Conservation (phyloP, 2,329 filamentous ascomycete species). For the Peltaster fructicola region DNA sequence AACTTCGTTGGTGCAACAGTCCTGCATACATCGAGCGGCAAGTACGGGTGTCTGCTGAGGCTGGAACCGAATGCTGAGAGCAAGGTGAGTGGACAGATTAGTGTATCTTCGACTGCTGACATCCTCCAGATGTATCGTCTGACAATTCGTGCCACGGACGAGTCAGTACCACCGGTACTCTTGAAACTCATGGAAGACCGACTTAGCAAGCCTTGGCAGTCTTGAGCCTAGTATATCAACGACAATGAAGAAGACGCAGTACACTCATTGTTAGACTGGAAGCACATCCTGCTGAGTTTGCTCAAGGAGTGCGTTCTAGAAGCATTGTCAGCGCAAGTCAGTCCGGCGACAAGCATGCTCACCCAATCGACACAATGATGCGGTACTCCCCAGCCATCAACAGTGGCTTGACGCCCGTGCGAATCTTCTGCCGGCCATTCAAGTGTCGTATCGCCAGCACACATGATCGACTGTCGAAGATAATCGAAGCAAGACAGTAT, state of each 20-base stretch:
- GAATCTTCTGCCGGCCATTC: slow-evolving; percentile 16
- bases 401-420: slow-evolving; percentile 16
- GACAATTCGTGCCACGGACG: slow-evolving; percentile 86
- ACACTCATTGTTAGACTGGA: no score
- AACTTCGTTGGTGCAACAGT: slow-evolving; percentile 89
- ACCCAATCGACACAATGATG: slow-evolving; percentile 17
- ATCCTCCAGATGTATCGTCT: slow-evolving; percentile 70
- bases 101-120: slow-evolving; percentile 7
- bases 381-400: slow-evolving; percentile 18
- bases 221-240: slow-evolving; percentile 2
- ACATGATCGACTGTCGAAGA: slow-evolving; percentile 14
- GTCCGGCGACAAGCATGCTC: no score
- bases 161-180: slow-evolving; percentile 62
- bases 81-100: slow-evolving; percentile 27
- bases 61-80: slow-evolving; percentile 87
- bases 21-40: slow-evolving; percentile 67
- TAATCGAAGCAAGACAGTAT: slow-evolving; percentile 17
- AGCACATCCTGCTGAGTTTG: no score
- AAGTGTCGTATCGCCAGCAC: slow-evolving; percentile 13
- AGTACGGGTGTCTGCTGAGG: slow-evolving; percentile 84
- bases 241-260: no score
- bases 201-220: slow-evolving; percentile 34
- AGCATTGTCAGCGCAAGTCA: no score
- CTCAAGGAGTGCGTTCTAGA: no score
- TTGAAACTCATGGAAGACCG: slow-evolving; percentile 77